A percentile compares a stretch with the other conserved stretches of the same genome.
Conservation (phyloP, 495 filamentous ascomycete genomes). For the Podospora tetraspora region DNA sequence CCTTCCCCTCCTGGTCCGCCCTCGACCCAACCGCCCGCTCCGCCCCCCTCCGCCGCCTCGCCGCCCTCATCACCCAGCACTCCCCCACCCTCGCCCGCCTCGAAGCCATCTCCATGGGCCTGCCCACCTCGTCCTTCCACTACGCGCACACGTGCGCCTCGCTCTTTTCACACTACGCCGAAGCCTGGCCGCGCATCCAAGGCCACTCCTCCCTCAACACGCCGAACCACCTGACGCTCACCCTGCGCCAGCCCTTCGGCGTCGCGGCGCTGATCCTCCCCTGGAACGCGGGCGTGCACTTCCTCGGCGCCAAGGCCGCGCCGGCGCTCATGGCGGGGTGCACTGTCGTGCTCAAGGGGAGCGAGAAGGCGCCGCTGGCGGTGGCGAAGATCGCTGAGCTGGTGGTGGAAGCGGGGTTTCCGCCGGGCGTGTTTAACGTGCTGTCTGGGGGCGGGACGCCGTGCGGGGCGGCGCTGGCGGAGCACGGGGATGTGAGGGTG, state of each 20-base stretch:
- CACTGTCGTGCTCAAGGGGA: constrained; percentile 78
- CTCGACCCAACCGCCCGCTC: constrained; percentile 42
- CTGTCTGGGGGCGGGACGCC: constrained; percentile 49
- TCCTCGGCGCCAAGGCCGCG: constrained; percentile 86
- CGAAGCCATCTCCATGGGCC: constrained; percentile 50
- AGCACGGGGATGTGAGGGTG: constrained; percentile 48
- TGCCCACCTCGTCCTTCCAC: constrained; percentile 36
- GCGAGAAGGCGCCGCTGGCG: constrained; percentile 85
- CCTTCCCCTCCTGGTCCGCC: constrained; percentile 54
- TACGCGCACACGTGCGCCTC: constrained; percentile 22
- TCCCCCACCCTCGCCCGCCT: constrained; percentile 48
- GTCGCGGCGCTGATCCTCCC: constrained; percentile 90
- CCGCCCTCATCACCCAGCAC: constrained; percentile 43
- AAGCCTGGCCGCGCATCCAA: constrained; percentile 31
- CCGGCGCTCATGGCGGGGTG: constrained; percentile 85
- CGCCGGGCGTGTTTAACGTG: constrained; percentile 54
- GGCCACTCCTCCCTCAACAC: constrained; percentile 83
- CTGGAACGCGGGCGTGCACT: constrained; percentile 80
- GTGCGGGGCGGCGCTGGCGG: constrained; percentile 49
- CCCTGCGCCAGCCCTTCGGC: constrained; percentile 79
- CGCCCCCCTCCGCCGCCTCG: constrained; percentile 47
- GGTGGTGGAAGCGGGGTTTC: constrained; percentile 52
- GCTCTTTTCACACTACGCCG: constrained; percentile 34
- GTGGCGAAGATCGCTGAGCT: constrained; percentile 50
- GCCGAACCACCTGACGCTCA: constrained; percentile 79